Evolutionary conservation across 2,329 filamentous ascomycete species (phyloP).

Genomic region (Epichloe hybrida): DNA sequence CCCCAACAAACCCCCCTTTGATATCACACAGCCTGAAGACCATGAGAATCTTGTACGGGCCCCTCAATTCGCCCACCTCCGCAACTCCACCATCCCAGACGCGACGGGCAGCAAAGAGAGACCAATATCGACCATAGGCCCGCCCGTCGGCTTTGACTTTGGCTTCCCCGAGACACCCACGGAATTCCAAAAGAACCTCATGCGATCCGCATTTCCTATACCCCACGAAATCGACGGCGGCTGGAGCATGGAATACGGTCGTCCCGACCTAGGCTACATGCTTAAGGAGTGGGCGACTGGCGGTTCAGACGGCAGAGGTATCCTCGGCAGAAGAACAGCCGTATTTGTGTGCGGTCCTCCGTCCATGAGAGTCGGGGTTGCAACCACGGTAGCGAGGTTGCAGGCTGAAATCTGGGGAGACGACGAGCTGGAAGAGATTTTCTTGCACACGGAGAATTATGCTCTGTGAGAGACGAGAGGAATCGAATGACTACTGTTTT

Average conservation of each 20-base stretch:
- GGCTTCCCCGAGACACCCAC: constrained; percentile 77
- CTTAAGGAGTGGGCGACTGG: constrained; percentile 67
- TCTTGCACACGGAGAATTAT: constrained; percentile 91
- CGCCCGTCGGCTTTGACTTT: constrained; percentile 56
- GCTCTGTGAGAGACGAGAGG: constrained; percentile 42
- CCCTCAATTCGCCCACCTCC: constrained; percentile 44
- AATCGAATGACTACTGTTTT: neutral
- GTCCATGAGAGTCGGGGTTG: constrained; percentile 75
- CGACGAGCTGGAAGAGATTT: constrained; percentile 73
- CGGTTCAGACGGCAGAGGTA: constrained; percentile 49
- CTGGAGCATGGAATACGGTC: constrained; percentile 86
- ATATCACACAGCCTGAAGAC: constrained; percentile 9
- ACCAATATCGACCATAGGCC: constrained; percentile 43
- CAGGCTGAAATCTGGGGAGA: constrained; percentile 76
- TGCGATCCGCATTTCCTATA: constrained; percentile 76
- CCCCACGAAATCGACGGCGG: constrained; percentile 58
- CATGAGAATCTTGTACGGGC: constrained; percentile 24
- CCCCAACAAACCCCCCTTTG: constrained; percentile 9
- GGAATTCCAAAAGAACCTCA: constrained; percentile 76
- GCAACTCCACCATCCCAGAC: constrained; percentile 28
- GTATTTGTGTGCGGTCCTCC: constrained; percentile 90
- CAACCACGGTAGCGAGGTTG: constrained; percentile 68
- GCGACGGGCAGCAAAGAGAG: constrained; percentile 18
- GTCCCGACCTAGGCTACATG: constrained; percentile 79
- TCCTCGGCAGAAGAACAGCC: constrained; percentile 68